A percentile compares a stretch with the other conserved stretches of the same genome.
phyloP scores from a whole-genome alignment of 306 rosid species.

The Lathyrus sativus region DNA sequence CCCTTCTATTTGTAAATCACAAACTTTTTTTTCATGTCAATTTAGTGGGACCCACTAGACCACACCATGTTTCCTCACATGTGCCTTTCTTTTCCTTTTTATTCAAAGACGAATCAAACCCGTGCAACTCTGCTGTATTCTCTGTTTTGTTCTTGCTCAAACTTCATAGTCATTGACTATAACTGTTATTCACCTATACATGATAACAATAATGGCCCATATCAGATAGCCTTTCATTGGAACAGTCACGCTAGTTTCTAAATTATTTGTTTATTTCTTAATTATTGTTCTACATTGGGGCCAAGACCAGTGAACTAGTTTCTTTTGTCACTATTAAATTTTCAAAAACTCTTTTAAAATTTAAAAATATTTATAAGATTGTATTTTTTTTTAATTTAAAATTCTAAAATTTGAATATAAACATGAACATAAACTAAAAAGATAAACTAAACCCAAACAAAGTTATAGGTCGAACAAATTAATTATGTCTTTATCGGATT shows the following conservation, averaged over 20 bases:
- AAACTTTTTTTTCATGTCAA: conserved; percentile 37
- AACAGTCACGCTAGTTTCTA: conserved; percentile 9
- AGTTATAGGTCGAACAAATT: too few species aligned
- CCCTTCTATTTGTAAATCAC: conserved; percentile 43
- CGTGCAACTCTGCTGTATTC: conserved; percentile 38
- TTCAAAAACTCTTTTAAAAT: too few species aligned
- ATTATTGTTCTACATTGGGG: too few species aligned
- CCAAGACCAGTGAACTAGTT: too few species aligned
- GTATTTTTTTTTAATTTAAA: too few species aligned
- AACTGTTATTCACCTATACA: conserved; percentile 28
- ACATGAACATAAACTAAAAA: too few species aligned
- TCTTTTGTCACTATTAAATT: too few species aligned
- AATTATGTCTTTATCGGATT: too few species aligned
- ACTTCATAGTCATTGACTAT: conserved; percentile 26
- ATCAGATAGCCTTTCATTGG: conserved; percentile 12
- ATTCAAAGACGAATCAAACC: conserved; percentile 43
- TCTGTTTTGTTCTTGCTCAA: conserved; percentile 38
- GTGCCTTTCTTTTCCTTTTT: conserved; percentile 39
- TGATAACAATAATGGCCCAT: conserved; percentile 35
- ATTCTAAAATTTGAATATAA: too few species aligned
- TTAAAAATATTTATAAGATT: too few species aligned
- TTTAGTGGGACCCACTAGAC: conserved; percentile 36
- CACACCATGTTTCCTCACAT: conserved; percentile 49
- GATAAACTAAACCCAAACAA: too few species aligned
- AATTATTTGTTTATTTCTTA: background rate